Evolutionary conservation across 225 moss, liverwort and hornwort genomes (phyloP).

Genomic region (Thuidium tamariscinum): DNA sequence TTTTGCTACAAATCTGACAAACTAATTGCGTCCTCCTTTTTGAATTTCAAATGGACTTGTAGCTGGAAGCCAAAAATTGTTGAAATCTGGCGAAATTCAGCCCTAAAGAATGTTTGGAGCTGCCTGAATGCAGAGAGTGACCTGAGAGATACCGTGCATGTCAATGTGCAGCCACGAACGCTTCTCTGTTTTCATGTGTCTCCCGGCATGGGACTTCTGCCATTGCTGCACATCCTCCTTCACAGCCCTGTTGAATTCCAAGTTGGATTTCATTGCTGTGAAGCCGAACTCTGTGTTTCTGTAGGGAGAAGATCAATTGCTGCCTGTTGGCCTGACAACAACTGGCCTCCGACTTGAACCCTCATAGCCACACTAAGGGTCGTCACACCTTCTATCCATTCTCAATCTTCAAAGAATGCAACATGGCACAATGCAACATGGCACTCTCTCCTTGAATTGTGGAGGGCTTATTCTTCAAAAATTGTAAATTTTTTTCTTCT

Average conservation of each 20-base stretch:
- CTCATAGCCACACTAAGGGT: not conserved
- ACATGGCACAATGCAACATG: fast-evolving
- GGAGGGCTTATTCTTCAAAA: not conserved
- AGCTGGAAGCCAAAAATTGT: not conserved
- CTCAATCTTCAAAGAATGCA: not conserved
- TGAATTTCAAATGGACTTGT: not conserved
- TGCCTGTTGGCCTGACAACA: not conserved
- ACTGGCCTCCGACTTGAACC: not conserved
- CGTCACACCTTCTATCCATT: not conserved
- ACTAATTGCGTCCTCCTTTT: too few species aligned
- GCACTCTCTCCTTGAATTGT: not conserved
- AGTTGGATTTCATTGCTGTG: not conserved
- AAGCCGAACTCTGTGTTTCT: not conserved
- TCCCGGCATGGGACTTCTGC: not conserved
- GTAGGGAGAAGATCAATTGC: not conserved
- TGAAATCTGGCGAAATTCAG: not conserved
- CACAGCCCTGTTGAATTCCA: not conserved
- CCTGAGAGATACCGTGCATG: slow-evolving; percentile 40
- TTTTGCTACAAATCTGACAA: not conserved
- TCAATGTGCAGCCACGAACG: slow-evolving; percentile 39
- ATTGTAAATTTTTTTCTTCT: not conserved
- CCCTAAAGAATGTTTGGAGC: not conserved
- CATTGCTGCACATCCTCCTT: not conserved
- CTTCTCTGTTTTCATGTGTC: slow-evolving; percentile 5
- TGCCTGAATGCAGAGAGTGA: not conserved